phyloP scores from a whole-genome alignment of 2,329 filamentous ascomycete species.

The Penicillium griseofulvum region DNA sequence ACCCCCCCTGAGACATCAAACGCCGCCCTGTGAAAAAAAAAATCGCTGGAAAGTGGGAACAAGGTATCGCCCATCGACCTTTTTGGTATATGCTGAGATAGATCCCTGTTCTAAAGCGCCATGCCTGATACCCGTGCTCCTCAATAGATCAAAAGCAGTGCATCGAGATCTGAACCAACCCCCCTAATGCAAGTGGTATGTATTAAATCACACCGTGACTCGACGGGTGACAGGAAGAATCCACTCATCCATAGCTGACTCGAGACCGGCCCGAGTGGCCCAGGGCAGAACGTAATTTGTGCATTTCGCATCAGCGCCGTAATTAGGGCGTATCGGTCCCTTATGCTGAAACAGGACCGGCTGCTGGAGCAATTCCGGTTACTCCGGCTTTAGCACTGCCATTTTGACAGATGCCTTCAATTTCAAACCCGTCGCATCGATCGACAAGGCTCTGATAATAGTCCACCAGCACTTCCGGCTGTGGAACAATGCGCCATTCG shows the following conservation, averaged over 20 bases:
- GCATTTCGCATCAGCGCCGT: neutral
- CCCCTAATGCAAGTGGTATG: constrained; percentile 9
- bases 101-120: constrained; percentile 13
- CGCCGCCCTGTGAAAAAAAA: constrained; percentile 17
- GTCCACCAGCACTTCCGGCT: constrained; percentile 86
- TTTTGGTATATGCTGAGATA: constrained; percentile 19
- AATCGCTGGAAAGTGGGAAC: constrained; percentile 22
- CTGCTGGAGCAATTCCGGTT: constrained; percentile 15
- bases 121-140: constrained; percentile 10
- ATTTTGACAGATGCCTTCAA: constrained; percentile 39
- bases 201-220: constrained; percentile 17
- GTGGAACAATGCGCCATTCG: constrained; percentile 95
- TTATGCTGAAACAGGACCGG: neutral
- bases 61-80: constrained; percentile 11
- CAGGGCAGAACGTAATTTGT: neutral
- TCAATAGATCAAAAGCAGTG: constrained; percentile 11
- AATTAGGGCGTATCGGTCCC: neutral
- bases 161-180: neutral
- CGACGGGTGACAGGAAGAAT: neutral
- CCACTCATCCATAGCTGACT: constrained; percentile 10
- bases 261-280: constrained; percentile 22
- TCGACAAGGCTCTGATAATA: constrained; percentile 88
- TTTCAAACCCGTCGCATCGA: constrained; percentile 58
- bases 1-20: constrained; percentile 14
- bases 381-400: constrained; percentile 8